Base-by-base conservation (phyloP, 192 early-diverging fungal genomes). In the Dimargaris verticillata region DNA sequence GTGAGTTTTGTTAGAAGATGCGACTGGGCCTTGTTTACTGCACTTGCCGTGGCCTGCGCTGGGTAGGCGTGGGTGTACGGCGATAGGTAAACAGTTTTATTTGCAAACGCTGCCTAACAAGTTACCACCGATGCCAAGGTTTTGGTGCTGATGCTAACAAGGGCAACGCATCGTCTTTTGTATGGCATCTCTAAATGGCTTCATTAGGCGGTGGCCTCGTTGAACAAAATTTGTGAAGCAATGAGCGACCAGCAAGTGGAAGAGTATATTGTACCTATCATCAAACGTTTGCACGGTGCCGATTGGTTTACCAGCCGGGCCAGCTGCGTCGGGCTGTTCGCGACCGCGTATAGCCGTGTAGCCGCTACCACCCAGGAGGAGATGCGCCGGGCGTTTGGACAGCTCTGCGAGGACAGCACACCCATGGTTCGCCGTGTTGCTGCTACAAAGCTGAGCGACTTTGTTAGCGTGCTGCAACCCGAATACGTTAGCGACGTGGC, bases 221-320 rank as follows among this genome's bases (percentile, higher is more conserved):
- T 95, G 55, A 84, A 84, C 66, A 90, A 94, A 68, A 83, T 97
- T 61, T 82, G 78, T 45, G 76, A 74, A 41, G 61, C 72, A 11
- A 78, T 99, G 64, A 78, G 80, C 67, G 82, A 85, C 67, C 62
- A 67, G 43, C 92, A 95, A 64, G 70, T 99, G 58, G 92, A 94
- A 63, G 84, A 92, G 62, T 81, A 84, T 62, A 88, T 88, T 63
- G 82, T 99, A 38, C 92, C 93, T 26, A 83, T 95, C 68, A 70
- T 99, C 44, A 92, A 89, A 66, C 80, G 97, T 22, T 80, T 99
- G 53, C 85, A 85, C 33, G 71, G 80, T 46, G 94, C 93, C 50
- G 94, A 97, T 69, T 99, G 97, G 97, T 99, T 99, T 66, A 97
- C 97, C 24, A 91, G 86, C 68, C 83, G 94, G 53, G 88, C 91